A percentile compares a stretch with the other conserved stretches of the same genome.
These are phyloP conservation scores for Diaporthe batatas DNA, from an alignment of 2,329 filamentous ascomycete species.

Conservation along the genomic window DNA sequence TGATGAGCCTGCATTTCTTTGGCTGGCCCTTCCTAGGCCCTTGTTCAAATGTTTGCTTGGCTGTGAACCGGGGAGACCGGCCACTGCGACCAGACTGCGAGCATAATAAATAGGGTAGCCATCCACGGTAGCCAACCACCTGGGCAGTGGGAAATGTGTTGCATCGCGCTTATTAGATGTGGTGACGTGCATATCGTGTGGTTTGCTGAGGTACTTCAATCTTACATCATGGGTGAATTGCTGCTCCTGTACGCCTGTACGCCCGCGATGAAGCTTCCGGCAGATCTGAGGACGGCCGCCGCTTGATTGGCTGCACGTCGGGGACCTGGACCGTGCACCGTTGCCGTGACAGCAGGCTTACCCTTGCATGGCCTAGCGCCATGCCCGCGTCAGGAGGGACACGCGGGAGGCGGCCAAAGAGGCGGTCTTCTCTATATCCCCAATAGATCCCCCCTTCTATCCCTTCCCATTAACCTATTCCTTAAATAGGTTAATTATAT, in stretches of 20 bases:
- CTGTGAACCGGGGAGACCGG: neutral
- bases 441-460: no score
- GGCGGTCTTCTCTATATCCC: no score
- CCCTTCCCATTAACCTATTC: no score
- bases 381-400: conserved; percentile 44
- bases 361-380: conserved; percentile 43
- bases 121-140: no score
- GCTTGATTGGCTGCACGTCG: conserved; percentile 26
- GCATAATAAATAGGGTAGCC: neutral
- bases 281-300: conserved; percentile 22
- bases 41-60: neutral
- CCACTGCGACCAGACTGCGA: neutral
- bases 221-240: conserved; percentile 10
- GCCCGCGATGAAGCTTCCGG: conserved; percentile 22
- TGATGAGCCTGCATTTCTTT: neutral
- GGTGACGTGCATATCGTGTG: conserved; percentile 13
- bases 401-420: neutral
- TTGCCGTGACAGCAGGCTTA: conserved; percentile 45
- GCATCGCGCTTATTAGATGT: neutral
- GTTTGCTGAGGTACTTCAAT: conserved; percentile 8
- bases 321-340: conserved; percentile 42
- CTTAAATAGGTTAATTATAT: no score
- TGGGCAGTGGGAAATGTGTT: neutral
- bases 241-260: conserved; percentile 3
- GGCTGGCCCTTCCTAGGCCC: neutral